These are phyloP conservation scores for Aspergillus eucalypticola DNA, from an alignment of 2,329 filamentous ascomycete species.

Conservation along the genomic window DNA sequence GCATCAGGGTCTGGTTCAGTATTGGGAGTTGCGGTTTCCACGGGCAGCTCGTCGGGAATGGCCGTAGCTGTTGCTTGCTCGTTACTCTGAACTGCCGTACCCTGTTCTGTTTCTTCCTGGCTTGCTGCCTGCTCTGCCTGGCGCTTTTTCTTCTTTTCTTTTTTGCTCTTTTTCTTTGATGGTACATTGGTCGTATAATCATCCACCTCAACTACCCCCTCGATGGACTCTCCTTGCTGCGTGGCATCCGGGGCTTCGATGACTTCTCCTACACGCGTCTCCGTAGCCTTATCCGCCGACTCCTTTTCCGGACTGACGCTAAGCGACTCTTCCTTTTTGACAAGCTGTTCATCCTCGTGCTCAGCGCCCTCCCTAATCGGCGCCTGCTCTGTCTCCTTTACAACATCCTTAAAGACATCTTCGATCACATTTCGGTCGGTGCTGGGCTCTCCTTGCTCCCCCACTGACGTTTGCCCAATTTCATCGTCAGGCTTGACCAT, in stretches of 20 bases:
- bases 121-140: constrained; percentile 16
- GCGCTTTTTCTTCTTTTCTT: constrained; percentile 30
- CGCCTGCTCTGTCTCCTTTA: neutral
- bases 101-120: constrained; percentile 6
- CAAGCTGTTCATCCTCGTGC: neutral
- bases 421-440: neutral
- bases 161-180: constrained; percentile 28
- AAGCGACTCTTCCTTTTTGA: neutral
- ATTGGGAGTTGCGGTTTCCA: neutral
- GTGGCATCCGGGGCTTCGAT: constrained; percentile 8
- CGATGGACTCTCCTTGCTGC: constrained; percentile 8
- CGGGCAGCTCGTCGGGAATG: neutral
- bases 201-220: constrained; percentile 7
- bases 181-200: constrained; percentile 7
- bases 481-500: neutral
- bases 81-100: neutral
- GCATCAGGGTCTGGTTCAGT: neutral
- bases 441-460: neutral
- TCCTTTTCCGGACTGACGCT: neutral
- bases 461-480: neutral
- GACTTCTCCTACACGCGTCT: constrained; percentile 24
- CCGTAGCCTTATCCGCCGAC: constrained; percentile 7
- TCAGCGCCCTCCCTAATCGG: neutral
- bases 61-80: neutral
- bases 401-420: neutral